Evolutionary conservation across 768 basidiomycete species (phyloP).

Genomic region (Phylloporus rhodoxanthus): DNA sequence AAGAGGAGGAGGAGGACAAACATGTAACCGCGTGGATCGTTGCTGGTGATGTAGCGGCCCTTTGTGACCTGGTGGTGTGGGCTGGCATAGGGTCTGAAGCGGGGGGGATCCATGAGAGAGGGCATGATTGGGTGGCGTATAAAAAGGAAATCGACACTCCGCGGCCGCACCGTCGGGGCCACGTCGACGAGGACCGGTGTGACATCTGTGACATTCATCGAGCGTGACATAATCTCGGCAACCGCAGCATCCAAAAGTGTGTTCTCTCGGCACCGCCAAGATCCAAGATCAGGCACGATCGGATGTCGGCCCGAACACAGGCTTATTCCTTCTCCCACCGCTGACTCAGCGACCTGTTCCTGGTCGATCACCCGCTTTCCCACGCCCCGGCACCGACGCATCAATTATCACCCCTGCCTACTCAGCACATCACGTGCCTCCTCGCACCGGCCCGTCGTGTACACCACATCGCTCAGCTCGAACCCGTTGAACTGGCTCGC

Average conservation of each 20-base stretch:
- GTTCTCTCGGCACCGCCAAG: slow-evolving; percentile 43
- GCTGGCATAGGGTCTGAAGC: slow-evolving; percentile 66
- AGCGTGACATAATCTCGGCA: slow-evolving; percentile 29
- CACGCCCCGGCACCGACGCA: slow-evolving; percentile 15
- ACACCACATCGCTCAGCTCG: slow-evolving; percentile 70
- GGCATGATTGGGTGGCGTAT: slow-evolving; percentile 15
- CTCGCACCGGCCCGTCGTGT: slow-evolving; percentile 60
- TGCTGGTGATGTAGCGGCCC: slow-evolving; percentile 84
- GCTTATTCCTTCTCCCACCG: slow-evolving; percentile 3
- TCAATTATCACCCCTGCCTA: slow-evolving; percentile 31
- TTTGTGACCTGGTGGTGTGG: slow-evolving; percentile 77
- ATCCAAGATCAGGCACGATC: slow-evolving; percentile 34
- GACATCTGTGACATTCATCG: slow-evolving; percentile 27
- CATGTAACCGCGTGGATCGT: slow-evolving; percentile 87
- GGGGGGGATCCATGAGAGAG: slow-evolving; percentile 38
- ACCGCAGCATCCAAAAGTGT: slow-evolving; percentile 30
- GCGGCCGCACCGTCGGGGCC: slow-evolving; percentile 29
- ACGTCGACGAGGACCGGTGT: slow-evolving; percentile 34
- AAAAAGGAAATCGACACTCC: slow-evolving; percentile 26
- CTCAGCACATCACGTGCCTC: slow-evolving; percentile 51
- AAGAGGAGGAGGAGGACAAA: slow-evolving; percentile 30
- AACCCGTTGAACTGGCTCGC: slow-evolving; percentile 96
- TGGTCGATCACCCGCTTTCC: slow-evolving; percentile 22
- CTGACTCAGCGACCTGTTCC: slow-evolving; percentile 12
- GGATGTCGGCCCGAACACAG: slow-evolving; percentile 12